A percentile compares a stretch with the other conserved stretches of the same genome.
These are phyloP conservation scores for Kingdonia uniflora DNA, from an alignment of 164 flowering plant species.

Conservation along the genomic window DNA sequence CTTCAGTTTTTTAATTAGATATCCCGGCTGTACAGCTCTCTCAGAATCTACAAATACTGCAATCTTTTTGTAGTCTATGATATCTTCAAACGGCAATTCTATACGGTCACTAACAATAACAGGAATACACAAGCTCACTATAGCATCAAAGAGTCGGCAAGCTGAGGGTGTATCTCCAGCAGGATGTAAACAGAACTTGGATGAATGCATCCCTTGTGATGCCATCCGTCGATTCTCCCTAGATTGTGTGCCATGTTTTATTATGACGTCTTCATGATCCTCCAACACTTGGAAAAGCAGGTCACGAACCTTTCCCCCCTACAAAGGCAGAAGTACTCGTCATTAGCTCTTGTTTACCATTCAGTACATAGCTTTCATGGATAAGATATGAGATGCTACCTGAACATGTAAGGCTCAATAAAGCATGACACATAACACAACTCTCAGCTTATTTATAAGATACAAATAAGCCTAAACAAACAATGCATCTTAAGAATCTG, in stretches of 20 bases:
- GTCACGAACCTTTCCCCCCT: slow-evolving; percentile 98
- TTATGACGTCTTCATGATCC: slow-evolving; percentile 56
- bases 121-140: slow-evolving; percentile 92
- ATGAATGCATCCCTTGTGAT: slow-evolving; percentile 87
- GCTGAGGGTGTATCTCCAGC: slow-evolving; percentile 99
- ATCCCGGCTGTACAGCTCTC: slow-evolving; percentile 61
- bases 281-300: slow-evolving; percentile 80
- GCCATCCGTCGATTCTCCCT: slow-evolving; percentile 94
- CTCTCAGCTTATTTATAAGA: too few species aligned
- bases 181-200: slow-evolving; percentile 94
- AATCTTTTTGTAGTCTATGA: slow-evolving; percentile 73
- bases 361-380: too few species aligned
- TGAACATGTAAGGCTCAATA: too few species aligned
- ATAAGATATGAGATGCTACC: too few species aligned
- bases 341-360: not conserved
- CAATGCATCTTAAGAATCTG: too few species aligned
- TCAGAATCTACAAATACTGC: slow-evolving; percentile 69
- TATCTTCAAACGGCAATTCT: slow-evolving; percentile 96
- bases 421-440: too few species aligned
- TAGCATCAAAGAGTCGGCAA: slow-evolving; percentile 95
- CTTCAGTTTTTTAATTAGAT: slow-evolving; percentile 50
- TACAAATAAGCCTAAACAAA: too few species aligned
- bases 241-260: slow-evolving; percentile 94
- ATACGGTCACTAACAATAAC: slow-evolving; percentile 82
- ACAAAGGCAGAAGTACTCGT: slow-evolving; percentile 9